phyloP scores from a whole-genome alignment of 2,329 filamentous ascomycete genomes.

The Penicillium sp. region DNA sequence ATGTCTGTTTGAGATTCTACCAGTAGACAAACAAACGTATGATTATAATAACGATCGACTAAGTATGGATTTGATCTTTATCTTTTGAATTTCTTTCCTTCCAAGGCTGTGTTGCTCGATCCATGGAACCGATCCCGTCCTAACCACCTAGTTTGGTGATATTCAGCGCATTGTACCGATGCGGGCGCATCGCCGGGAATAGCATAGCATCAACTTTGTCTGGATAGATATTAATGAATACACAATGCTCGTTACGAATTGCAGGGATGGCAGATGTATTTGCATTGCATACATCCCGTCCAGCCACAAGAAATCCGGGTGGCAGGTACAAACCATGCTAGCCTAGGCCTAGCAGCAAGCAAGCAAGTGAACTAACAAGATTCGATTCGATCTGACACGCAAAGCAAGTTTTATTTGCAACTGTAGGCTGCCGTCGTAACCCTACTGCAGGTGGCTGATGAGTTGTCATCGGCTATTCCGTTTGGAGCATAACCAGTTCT shows the following conservation, averaged over 20 bases:
- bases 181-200: not conserved
- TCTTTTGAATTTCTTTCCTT: no score
- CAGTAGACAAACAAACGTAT: not conserved
- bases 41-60: not conserved
- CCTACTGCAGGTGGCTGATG: not conserved
- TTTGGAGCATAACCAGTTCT: not conserved
- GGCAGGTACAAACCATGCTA: not conserved
- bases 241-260: not conserved
- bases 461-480: not conserved
- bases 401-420: not conserved
- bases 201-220: not conserved
- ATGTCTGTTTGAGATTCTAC: not conserved
- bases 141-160: not conserved
- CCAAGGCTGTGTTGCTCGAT: not conserved
- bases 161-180: not conserved
- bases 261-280: not conserved
- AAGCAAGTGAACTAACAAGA: not conserved
- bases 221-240: not conserved
- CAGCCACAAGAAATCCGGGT: not conserved
- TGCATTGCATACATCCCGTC: not conserved
- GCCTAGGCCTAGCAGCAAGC: not conserved
- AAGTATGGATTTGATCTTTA: not conserved
- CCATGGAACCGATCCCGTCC: not conserved
- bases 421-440: not conserved
- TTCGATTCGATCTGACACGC: not conserved